A percentile compares a stretch with the other conserved stretches of the same genome.
Evolutionary conservation across 108 stramenopile genomes (phyloP).

Genomic region (Conticribra guillardii): DNA sequence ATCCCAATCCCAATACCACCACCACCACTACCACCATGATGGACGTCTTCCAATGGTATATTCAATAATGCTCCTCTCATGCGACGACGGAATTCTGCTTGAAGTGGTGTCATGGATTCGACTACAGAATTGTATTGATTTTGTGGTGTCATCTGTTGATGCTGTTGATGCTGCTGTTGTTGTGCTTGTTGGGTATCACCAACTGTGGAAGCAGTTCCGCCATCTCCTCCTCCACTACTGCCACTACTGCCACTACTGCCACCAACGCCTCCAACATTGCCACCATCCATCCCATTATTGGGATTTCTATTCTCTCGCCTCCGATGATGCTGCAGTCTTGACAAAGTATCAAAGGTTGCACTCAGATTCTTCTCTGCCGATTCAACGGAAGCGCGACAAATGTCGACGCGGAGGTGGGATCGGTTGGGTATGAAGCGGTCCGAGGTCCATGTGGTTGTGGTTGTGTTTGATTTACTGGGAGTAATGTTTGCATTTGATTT

Average conservation of each 20-base stretch:
- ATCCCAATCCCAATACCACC: neutral
- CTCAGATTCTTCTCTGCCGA: constrained; percentile 57
- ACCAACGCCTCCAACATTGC: neutral
- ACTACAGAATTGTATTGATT: constrained; percentile 4
- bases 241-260: neutral
- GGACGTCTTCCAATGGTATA: constrained; percentile 66
- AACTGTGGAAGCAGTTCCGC: neutral
- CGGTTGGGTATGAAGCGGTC: constrained; percentile 53
- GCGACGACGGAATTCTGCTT: constrained; percentile 82
- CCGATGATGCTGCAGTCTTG: neutral
- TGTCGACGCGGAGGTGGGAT: constrained; percentile 25
- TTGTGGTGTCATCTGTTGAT: constrained; percentile 8
- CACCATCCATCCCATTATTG: constrained; percentile 1
- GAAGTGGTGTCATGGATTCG: constrained; percentile 62
- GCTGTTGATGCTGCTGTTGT: constrained; percentile 6
- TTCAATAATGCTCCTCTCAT: constrained; percentile 85
- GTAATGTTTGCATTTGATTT: neutral
- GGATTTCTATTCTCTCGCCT: constrained; percentile 36
- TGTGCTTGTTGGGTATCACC: too few relatives aligned
- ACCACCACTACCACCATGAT: neutral
- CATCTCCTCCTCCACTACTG: neutral
- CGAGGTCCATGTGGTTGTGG: neutral
- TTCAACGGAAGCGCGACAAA: constrained; percentile 68
- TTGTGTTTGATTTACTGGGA: neutral
- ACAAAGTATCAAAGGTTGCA: constrained; percentile 41